Evolutionary conservation across 371 early-diverging fungal genomes (phyloP), one percentile per base, ranked within the genome.

Genomic region (Sporodiniella umbellata): DNA sequence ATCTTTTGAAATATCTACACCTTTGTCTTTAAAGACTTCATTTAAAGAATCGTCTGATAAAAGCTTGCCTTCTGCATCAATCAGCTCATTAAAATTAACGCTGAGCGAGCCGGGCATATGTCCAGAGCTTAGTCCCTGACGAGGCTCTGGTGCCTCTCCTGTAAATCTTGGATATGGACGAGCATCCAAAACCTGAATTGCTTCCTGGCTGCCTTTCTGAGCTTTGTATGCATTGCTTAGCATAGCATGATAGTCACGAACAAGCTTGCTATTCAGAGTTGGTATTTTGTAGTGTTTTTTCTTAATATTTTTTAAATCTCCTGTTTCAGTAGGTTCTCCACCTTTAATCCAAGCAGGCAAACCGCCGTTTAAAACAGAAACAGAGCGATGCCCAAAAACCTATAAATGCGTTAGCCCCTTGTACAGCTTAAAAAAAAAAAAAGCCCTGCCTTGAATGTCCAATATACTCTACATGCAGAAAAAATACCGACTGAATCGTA

Each of bases 281-380:
- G 78, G 63, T 7, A 66, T 56, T 7, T 61, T 54, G 61, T 85
- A 88, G 2, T 47, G 15, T 4, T 54, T 60, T 10, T 60, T 45
- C 19, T 59, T 31, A 1, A 66, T 42, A 0, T 48, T 17, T 12
- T 42, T 22, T 19, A 55, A 55, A 5, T 18, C 12, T 14, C 62
- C 66, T 1, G 44, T 57, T 47, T 67, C 72, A 12, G 48, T 44
- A 8, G 76, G 62, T 0, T 75, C 74, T 14, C 72, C 74, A 8
- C 79, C 86, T 3, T 60, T 64, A 8, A 72, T 61, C 98, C 98
- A 97, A 40, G 78, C 75, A 12, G 81, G 80, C 23, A 97, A 58
- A 4, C 98, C 96, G 15, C 98, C 98, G 44, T 95, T 84, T 40
- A 97, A n/a, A n/a, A n/a, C n/a, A n/a, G n/a, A n/a, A n/a, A n/a